Conservation (phyloP, 352 stramenopile species). For the Globisporangium abappressorium region DNA sequence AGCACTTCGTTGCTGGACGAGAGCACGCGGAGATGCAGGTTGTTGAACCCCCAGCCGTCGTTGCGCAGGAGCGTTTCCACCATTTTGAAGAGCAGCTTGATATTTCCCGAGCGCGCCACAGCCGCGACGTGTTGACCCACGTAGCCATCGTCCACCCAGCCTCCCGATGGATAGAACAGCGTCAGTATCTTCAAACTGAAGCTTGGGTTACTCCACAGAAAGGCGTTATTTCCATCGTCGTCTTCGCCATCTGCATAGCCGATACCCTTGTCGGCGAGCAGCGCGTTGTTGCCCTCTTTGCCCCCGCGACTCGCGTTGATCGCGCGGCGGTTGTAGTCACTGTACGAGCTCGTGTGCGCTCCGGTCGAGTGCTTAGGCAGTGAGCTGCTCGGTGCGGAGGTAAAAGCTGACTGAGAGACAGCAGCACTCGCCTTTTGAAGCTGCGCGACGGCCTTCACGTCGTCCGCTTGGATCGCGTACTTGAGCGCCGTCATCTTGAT, state of each 20-base stretch:
- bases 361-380: conserved; percentile 68
- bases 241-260: not conserved
- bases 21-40: conserved; percentile 57
- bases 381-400: conserved; percentile 41
- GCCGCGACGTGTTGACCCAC: conserved; percentile 21
- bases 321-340: conserved; percentile 75
- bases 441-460: conserved; percentile 41
- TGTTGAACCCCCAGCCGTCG: conserved; percentile 57
- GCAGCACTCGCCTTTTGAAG: conserved; percentile 32
- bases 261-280: conserved; percentile 38
- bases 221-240: conserved; percentile 21
- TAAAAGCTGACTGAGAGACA: conserved; percentile 12
- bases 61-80: conserved; percentile 39
- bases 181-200: conserved; percentile 63
- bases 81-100: conserved; percentile 30
- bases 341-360: conserved; percentile 70
- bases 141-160: conserved; percentile 31
- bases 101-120: conserved; percentile 32
- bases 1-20: conserved; percentile 31
- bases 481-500: conserved; percentile 47
- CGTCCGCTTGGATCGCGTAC: conserved; percentile 60
- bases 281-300: conserved; percentile 74
- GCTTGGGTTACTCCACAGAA: conserved; percentile 38
- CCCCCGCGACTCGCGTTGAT: conserved; percentile 78
- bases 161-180: conserved; percentile 55